Base-by-base conservation (phyloP, 2,329 filamentous ascomycete species). In the Botrytis galanthina region DNA sequence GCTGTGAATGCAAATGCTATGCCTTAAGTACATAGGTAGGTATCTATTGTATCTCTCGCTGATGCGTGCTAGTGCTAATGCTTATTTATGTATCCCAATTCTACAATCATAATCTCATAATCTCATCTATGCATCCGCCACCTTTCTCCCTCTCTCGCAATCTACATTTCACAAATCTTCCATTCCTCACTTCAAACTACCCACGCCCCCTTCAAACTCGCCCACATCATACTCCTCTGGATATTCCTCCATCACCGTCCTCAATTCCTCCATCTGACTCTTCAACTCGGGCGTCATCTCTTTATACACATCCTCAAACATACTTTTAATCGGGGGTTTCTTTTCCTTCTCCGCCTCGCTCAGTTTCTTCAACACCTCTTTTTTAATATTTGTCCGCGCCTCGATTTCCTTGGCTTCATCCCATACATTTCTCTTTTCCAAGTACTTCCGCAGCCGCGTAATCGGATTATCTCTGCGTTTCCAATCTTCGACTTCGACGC, bases 401-500 rank as follows among this genome's bases (percentile, higher is more conserved):
- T 91, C 88, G 78, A 90, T 93, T 83, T 99, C 96, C 78, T 91
- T 89, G 59, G 89, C 87, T 76, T 98, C 95, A 78, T 95, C 89
- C 96, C 96, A 99, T 60, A 94, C 86, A 0, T 90, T 90, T 77
- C 91, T 89, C 14, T 89, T 87, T 83, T 99, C 95, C 84, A 99
- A 90, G 88, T 94, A 99, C 84, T 97, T 97, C 35, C 95, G 88
- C 73, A 97, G 81, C 20, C 94, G 87, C 3, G 93, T 94, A 69
- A 97, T 92, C 2, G 94, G 94, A 79, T 97, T 97, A 80, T 97
- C 95, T 20, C 94, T 86, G 0, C 94, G 82, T 82, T 97, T 97
- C 94, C 94, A 97, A 81, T 97, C 93, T 81, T 97, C 93, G 12
- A 99, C 96, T 80, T 99, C 96, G 0, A 98, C 91, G 39, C 92